Percentiles rank a stretch among this genome's conserved stretches.
These are phyloP conservation scores for Xylaria scruposa DNA, from an alignment of 495 filamentous ascomycete genomes.

Conservation along the genomic window DNA sequence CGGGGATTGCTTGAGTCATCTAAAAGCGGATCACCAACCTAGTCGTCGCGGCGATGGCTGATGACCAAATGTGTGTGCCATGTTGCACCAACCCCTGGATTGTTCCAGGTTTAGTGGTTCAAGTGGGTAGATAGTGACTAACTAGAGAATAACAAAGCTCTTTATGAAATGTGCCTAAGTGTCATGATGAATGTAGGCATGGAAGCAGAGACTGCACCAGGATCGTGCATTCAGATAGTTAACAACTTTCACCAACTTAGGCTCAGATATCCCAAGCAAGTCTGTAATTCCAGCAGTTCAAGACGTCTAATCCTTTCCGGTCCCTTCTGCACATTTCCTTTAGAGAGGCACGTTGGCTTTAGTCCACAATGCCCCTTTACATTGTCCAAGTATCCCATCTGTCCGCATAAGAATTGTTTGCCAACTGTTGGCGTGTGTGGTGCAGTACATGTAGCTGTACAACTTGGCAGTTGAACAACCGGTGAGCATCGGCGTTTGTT, in stretches of 20 bases:
- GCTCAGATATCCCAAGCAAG: not conserved
- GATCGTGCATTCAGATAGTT: not conserved
- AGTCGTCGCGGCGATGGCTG: not conserved
- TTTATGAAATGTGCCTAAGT: not conserved
- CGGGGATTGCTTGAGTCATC: not conserved
- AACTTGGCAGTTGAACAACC: too few species aligned
- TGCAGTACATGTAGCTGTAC: too few species aligned
- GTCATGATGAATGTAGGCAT: not conserved
- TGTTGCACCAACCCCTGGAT: not conserved
- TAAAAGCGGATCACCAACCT: slow-evolving; percentile 13
- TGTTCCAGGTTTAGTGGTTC: not conserved
- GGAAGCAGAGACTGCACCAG: not conserved
- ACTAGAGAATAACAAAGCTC: not conserved
- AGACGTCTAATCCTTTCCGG: not conserved
- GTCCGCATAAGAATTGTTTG: not conserved
- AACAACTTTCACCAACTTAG: not conserved
- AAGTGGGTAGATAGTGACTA: not conserved
- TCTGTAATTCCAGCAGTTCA: not conserved
- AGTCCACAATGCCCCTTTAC: not conserved
- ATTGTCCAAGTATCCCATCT: not conserved
- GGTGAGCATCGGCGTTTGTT: too few species aligned
- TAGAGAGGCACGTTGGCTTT: not conserved
- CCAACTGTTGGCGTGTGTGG: too few species aligned
- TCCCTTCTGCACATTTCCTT: not conserved
- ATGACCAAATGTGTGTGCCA: not conserved